phyloP scores from a whole-genome alignment of 208 protist species.

The Strigomonas galati region DNA sequence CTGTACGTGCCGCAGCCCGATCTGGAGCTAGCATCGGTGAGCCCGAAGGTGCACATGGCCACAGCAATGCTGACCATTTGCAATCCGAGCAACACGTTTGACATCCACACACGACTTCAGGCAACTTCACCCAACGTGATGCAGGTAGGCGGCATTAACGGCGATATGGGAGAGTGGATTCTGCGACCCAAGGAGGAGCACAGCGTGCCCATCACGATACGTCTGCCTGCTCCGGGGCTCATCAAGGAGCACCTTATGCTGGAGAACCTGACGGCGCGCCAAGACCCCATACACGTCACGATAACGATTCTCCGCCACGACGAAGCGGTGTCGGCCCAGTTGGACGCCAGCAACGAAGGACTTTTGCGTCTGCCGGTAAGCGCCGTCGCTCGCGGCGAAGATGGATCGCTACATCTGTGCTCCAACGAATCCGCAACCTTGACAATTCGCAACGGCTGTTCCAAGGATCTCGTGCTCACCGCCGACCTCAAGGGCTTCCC shows the following conservation, averaged over 20 bases:
- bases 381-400: conserved; percentile 35
- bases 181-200: conserved; percentile 42
- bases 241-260: conserved; percentile 53
- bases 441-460: conserved; percentile 34
- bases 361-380: conserved; percentile 29
- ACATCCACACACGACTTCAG: conserved; percentile 33
- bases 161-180: conserved; percentile 26
- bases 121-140: conserved; percentile 29
- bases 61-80: conserved; percentile 34
- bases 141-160: conserved; percentile 18
- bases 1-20: conserved; percentile 28
- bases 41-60: conserved; percentile 26
- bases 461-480: conserved; percentile 39
- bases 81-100: conserved; percentile 70
- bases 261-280: conserved; percentile 60
- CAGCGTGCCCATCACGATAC: conserved; percentile 40
- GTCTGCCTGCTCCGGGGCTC: conserved; percentile 47
- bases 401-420: conserved; percentile 30
- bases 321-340: conserved; percentile 34
- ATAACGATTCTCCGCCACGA: conserved; percentile 49
- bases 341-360: conserved; percentile 4
- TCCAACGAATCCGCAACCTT: not conserved
- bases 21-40: conserved; percentile 54
- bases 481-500: conserved; percentile 29
- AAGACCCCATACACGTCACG: conserved; percentile 45